Percentiles rank a stretch among this genome's conserved stretches.
Conservation (phyloP, 2,329 filamentous ascomycete genomes). For the Trichoderma cornu-damae region DNA sequence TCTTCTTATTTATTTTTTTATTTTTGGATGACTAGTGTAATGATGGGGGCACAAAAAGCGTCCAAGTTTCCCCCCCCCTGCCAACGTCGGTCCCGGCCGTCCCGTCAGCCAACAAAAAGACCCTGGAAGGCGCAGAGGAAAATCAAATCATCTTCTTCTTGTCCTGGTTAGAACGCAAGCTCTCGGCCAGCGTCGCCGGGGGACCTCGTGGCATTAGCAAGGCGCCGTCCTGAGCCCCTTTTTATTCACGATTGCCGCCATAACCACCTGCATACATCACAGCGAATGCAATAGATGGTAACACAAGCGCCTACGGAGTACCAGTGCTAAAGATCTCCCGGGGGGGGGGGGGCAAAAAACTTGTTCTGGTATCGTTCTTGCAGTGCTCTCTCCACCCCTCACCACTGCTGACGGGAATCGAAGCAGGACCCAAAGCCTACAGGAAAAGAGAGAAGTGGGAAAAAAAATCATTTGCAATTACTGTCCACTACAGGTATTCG, state of each 20-base stretch:
- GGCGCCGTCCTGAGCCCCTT: neutral
- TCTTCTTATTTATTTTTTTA: neutral
- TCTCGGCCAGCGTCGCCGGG: neutral
- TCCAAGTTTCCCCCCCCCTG: neutral
- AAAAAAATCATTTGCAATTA: neutral
- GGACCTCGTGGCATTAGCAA: neutral
- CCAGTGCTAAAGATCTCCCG: no score
- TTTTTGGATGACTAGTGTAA: neutral
- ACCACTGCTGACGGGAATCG: neutral
- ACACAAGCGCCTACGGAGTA: neutral
- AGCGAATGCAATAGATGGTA: neutral
- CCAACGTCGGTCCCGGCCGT: conserved; percentile 6
- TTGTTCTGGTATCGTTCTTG: neutral
- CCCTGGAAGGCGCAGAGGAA: neutral
- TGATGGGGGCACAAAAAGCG: neutral
- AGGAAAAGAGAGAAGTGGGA: no score
- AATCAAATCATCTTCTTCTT: conserved; percentile 2
- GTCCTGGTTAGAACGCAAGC: neutral
- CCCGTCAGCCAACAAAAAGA: conserved; percentile 10
- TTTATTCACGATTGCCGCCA: neutral
- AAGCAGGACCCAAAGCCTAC: neutral
- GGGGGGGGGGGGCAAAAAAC: no score
- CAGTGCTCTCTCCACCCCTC: neutral
- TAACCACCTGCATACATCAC: neutral
- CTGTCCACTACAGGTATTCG: neutral